Evolutionary conservation across 495 filamentous ascomycete genomes (phyloP).

Genomic region (Penicillium soppii): DNA sequence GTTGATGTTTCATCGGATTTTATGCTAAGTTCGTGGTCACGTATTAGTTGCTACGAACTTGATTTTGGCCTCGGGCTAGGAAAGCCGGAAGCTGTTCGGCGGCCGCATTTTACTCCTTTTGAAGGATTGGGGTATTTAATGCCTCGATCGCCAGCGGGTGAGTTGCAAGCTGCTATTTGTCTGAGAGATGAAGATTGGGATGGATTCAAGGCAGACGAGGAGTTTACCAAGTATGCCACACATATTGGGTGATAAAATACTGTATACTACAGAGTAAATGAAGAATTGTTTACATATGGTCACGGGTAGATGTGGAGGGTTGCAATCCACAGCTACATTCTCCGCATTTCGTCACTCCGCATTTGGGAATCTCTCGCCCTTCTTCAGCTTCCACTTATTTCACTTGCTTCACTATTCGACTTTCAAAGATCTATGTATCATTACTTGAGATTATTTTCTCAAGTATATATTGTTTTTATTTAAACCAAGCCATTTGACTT

Average conservation of each 20-base stretch:
- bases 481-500: not conserved
- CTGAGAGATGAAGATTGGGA: slow-evolving; percentile 46
- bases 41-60: slow-evolving; percentile 40
- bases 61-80: slow-evolving; percentile 53
- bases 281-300: too few relatives aligned
- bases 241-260: slow-evolving; percentile 30
- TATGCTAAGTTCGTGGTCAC: slow-evolving; percentile 56
- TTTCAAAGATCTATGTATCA: not conserved
- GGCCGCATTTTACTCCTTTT: slow-evolving; percentile 46
- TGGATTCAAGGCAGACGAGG: slow-evolving; percentile 33
- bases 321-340: slow-evolving; percentile 4
- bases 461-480: not conserved
- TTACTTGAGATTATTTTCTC: not conserved
- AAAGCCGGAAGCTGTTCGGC: slow-evolving; percentile 45
- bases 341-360: slow-evolving; percentile 25
- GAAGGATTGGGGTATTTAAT: slow-evolving; percentile 51
- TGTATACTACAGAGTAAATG: too few relatives aligned
- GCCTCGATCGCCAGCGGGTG: slow-evolving; percentile 39
- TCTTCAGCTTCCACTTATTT: slow-evolving; percentile 5
- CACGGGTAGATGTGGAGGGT: too few relatives aligned
- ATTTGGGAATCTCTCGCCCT: slow-evolving; percentile 14
- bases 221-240: slow-evolving; percentile 33
- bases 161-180: slow-evolving; percentile 42
- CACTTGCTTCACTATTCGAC: too few relatives aligned
- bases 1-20: slow-evolving; percentile 39